Conservation (phyloP, 257 asterid species). For the Nicotiana knightiana region DNA sequence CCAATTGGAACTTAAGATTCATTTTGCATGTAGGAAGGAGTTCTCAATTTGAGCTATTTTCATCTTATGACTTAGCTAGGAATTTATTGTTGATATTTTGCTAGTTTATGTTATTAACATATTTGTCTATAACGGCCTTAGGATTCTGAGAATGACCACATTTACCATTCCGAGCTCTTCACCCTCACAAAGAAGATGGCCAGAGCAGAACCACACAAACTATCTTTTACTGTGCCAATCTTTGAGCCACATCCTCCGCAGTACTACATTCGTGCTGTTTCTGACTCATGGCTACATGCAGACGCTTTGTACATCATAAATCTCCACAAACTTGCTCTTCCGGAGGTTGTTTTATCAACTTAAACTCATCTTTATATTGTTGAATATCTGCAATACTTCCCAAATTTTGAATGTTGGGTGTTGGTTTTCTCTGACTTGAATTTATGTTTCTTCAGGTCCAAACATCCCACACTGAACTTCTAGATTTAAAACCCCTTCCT, state of each 20-base stretch:
- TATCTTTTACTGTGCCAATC: slow-evolving; percentile 91
- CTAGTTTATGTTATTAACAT: slow-evolving; percentile 12
- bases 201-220: slow-evolving; percentile 83
- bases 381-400: slow-evolving; percentile 4
- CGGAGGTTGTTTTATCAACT: slow-evolving; percentile 57
- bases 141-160: slow-evolving; percentile 98
- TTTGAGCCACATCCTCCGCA: slow-evolving; percentile 99
- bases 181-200: slow-evolving; percentile 84
- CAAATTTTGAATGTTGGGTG: not conserved
- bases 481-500: slow-evolving; percentile 96
- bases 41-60: not conserved
- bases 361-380: slow-evolving; percentile 4
- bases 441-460: slow-evolving; percentile 51
- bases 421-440: not conserved
- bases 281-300: slow-evolving; percentile 92
- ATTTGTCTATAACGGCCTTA: slow-evolving; percentile 17
- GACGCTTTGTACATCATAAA: slow-evolving; percentile 84
- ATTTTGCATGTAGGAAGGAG: not conserved
- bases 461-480: slow-evolving; percentile 90
- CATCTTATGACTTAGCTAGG: not conserved
- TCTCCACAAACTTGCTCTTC: slow-evolving; percentile 84
- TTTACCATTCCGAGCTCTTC: slow-evolving; percentile 91
- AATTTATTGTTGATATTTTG: not conserved
- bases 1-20: not conserved
- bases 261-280: slow-evolving; percentile 88